Conservation (phyloP, 2,329 filamentous ascomycete species). For the Aspergillus brasiliensis region DNA sequence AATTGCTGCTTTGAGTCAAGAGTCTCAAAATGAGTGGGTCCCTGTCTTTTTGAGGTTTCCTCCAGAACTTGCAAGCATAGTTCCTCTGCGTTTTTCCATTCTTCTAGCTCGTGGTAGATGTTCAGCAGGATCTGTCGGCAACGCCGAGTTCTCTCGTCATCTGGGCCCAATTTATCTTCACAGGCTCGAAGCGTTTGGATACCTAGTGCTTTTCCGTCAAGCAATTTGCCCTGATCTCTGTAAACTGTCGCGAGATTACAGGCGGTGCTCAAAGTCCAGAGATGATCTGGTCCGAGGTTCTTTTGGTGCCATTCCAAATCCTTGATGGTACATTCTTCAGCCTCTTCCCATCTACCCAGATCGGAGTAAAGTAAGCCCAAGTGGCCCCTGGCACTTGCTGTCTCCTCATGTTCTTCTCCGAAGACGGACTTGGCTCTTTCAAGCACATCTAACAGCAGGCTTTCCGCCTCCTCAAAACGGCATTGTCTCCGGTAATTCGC, state of each 20-base stretch:
- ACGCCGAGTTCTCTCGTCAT: conserved; percentile 11
- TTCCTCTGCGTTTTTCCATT: conserved; percentile 1
- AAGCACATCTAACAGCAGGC: conserved; percentile 17
- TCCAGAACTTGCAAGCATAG: background rate
- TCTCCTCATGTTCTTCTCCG: conserved; percentile 20
- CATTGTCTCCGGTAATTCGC: conserved; percentile 19
- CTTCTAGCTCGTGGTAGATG: background rate
- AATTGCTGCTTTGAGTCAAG: background rate
- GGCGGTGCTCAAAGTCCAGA: conserved; percentile 34
- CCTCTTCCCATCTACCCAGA: conserved; percentile 22
- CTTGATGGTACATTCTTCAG: conserved; percentile 24
- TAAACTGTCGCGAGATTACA: conserved; percentile 16
- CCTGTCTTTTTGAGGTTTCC: background rate
- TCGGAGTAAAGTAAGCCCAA: conserved; percentile 21
- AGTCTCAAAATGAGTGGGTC: background rate
- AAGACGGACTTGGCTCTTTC: conserved; percentile 19
- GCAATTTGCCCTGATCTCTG: conserved; percentile 4
- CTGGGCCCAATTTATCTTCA: conserved; percentile 9
- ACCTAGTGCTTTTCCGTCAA: conserved; percentile 30
- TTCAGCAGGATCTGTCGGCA: background rate
- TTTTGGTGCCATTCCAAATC: conserved; percentile 18
- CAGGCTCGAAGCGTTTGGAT: conserved; percentile 15
- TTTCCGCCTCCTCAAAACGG: conserved; percentile 18
- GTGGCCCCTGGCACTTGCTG: conserved; percentile 16
- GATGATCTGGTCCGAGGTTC: conserved; percentile 17